Base-by-base conservation (phyloP, 2,329 filamentous ascomycete species). In the Eutypella sp. region DNA sequence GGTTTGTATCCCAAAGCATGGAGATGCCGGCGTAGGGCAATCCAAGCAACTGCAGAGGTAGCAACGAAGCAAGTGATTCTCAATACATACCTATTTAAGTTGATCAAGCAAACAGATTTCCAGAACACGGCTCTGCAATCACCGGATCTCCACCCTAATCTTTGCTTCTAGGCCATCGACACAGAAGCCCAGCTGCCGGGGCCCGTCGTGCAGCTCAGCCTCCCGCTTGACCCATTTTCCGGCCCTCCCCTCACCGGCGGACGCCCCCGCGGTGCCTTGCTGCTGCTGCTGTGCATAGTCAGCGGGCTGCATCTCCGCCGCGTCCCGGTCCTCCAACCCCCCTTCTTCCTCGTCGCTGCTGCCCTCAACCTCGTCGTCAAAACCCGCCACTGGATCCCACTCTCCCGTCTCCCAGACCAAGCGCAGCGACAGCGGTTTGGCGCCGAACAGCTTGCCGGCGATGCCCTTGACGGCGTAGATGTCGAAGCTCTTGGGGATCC, bases 371-470 rank as follows among this genome's bases (percentile, higher is more conserved):
- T 76, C 75, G 4, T 79, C 75, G 50, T 82, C 75, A 54, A 81
- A 79, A 49, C 78, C 75, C 8, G 77, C 77, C 0, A 89, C 82
- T 0, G 88, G 88, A 64, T 96, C 89, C 81, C 86, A 89, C 65
- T 96, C 91, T 18, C 89, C 88, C 8, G 90, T 96, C 69, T 96
- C 89, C 86, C 89, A 95, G 1, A 93, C 70, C 41, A 97, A 65
- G 34, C 74, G 76, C 49, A 92, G 69, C 36, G 68, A 68, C 51
- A 89, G 72, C 0, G 89, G 86, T 40, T 74, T 67, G 10, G 87
- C 55, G 1, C 68, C 72, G 57, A 95, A 89, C n/a, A 85, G 63
- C 53, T 79, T 83, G 0, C 84, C 85, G 1, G 89, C 84, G 8
- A 95, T 73, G 0, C 88, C 87, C 60, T 93, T 87, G 15, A 96